A percentile compares a stretch with the other conserved stretches of the same genome.
These are phyloP conservation scores for Marchantia polymorpha DNA, from an alignment of 225 moss, liverwort and hornwort genomes.

Conservation along the genomic window DNA sequence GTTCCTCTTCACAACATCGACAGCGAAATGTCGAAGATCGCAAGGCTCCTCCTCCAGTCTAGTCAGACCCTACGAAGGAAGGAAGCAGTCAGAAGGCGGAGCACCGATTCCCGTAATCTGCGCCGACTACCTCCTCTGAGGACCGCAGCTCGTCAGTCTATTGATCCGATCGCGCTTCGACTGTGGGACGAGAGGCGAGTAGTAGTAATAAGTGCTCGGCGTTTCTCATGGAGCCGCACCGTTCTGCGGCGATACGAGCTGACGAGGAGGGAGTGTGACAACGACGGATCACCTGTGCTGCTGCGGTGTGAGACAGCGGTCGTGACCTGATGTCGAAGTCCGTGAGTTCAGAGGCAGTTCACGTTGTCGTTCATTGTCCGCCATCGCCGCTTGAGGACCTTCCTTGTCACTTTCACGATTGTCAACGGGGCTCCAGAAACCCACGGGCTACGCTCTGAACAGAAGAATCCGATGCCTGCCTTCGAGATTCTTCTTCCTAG, in stretches of 20 bases:
- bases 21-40: not conserved
- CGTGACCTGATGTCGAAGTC: not conserved
- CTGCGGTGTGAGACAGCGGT: not conserved
- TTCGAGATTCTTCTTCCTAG: not conserved
- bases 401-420: not conserved
- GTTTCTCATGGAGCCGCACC: not conserved
- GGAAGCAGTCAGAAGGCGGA: not conserved
- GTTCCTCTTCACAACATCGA: not conserved
- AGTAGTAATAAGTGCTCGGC: not conserved
- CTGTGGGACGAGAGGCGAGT: not conserved
- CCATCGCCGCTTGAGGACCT: no score
- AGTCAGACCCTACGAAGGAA: not conserved
- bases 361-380: not conserved
- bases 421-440: not conserved
- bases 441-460: not conserved
- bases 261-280: not conserved
- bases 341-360: not conserved
- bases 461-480: not conserved
- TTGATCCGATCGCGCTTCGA: not conserved
- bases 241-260: not conserved
- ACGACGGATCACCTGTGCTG: not conserved
- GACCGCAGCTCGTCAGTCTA: not conserved
- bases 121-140: not conserved
- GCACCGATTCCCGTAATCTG: not conserved
- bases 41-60: not conserved